phyloP scores from a whole-genome alignment of 305 asterid species.

The Lippia alba region DNA sequence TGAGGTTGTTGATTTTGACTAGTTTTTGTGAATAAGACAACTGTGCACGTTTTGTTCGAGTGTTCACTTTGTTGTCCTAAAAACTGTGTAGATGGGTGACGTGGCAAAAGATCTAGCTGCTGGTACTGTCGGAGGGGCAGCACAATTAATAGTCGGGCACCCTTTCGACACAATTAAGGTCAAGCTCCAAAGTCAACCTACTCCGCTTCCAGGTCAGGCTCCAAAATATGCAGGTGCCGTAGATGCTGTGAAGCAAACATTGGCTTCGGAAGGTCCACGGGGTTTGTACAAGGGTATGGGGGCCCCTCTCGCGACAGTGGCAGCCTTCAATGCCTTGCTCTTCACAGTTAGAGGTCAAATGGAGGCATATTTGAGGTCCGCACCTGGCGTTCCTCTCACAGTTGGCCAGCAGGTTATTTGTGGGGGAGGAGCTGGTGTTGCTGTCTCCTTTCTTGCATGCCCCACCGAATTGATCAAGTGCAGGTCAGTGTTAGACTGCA shows the following conservation, averaged over 20 bases:
- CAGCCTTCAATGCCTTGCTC: slow-evolving; percentile 91
- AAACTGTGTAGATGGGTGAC: slow-evolving; percentile 73
- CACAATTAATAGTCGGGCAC: slow-evolving; percentile 84
- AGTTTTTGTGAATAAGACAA: too few relatives aligned
- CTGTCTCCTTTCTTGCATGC: slow-evolving; percentile 96
- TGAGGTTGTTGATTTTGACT: too few relatives aligned
- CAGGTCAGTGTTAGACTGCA: slow-evolving; percentile 55
- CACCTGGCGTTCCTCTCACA: slow-evolving; percentile 75
- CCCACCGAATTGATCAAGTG: slow-evolving; percentile 95
- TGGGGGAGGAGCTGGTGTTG: slow-evolving; percentile 95
- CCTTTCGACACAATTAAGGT: slow-evolving; percentile 96
- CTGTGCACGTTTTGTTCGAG: too few relatives aligned
- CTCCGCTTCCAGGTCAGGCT: slow-evolving; percentile 81
- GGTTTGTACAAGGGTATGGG: slow-evolving; percentile 98
- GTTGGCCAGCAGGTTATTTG: slow-evolving; percentile 77
- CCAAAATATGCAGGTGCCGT: slow-evolving; percentile 84
- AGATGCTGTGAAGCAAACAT: slow-evolving; percentile 88
- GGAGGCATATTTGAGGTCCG: slow-evolving; percentile 77
- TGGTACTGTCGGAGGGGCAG: slow-evolving; percentile 95
- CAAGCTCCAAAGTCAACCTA: slow-evolving; percentile 94
- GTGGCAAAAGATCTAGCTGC: slow-evolving; percentile 86
- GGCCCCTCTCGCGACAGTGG: slow-evolving; percentile 97
- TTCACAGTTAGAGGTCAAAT: slow-evolving; percentile 92
- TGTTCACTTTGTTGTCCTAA: slow-evolving; percentile 5
- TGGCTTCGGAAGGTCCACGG: slow-evolving; percentile 89